A percentile compares a stretch with the other conserved stretches of the same genome.
Evolutionary conservation across 2,329 filamentous ascomycete species (phyloP).

Genomic region (Blastomyces emzantsi): DNA sequence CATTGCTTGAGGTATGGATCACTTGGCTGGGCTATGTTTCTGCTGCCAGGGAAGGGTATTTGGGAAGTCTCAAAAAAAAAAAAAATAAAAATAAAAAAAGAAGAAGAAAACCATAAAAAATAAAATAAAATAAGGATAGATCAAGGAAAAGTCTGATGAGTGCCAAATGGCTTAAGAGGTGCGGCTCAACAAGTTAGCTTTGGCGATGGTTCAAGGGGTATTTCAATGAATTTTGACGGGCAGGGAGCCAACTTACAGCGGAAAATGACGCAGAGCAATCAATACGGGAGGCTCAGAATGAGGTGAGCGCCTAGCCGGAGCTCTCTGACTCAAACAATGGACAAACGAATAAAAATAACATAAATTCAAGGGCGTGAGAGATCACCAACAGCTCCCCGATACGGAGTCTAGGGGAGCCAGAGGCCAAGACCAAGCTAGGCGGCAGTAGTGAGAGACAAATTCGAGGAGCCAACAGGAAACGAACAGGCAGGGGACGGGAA

Average conservation of each 20-base stretch:
- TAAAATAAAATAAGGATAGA: too few relatives aligned
- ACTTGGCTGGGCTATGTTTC: background rate
- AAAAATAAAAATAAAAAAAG: background rate
- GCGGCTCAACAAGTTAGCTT: constrained; percentile 1
- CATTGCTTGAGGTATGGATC: too few relatives aligned
- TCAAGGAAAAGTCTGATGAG: background rate
- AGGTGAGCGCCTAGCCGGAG: background rate
- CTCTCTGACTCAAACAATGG: background rate
- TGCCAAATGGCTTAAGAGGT: background rate
- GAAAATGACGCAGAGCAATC: background rate
- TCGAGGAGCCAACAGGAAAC: too few relatives aligned
- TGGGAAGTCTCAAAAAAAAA: too few relatives aligned
- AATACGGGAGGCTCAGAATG: background rate
- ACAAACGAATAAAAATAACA: background rate
- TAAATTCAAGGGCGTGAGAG: background rate
- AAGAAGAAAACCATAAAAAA: too few relatives aligned
- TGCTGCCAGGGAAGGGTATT: constrained; percentile 4
- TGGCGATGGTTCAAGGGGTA: too few relatives aligned
- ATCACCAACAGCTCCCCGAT: background rate
- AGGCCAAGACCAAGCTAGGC: too few relatives aligned
- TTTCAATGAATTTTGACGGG: too few relatives aligned
- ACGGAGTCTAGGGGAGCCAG: too few relatives aligned
- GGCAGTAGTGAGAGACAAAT: too few relatives aligned
- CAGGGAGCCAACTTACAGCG: too few relatives aligned
- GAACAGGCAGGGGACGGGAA: too few relatives aligned